phyloP scores from a whole-genome alignment of 768 basidiomycete species.

The Daedaleopsis nitida region DNA sequence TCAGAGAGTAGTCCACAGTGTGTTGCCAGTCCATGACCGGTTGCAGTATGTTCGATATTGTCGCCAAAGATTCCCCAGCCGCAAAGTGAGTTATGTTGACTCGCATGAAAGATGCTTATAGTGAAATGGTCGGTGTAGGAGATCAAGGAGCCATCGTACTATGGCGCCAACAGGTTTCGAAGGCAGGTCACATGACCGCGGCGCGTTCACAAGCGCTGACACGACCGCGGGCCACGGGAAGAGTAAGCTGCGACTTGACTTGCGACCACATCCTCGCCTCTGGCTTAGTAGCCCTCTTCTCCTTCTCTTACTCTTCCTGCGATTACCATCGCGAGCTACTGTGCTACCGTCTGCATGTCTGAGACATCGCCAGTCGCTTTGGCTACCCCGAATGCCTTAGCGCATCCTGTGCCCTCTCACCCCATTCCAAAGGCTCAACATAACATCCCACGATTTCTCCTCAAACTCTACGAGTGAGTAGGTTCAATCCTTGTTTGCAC shows the following conservation, averaged over 20 bases:
- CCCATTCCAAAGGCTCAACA: slow-evolving; percentile 46
- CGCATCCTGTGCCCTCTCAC: slow-evolving; percentile 34
- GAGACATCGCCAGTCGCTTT: slow-evolving; percentile 59
- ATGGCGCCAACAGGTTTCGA: too few species aligned
- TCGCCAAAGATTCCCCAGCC: too few species aligned
- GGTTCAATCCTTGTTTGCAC: slow-evolving; percentile 1
- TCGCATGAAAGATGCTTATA: too few species aligned
- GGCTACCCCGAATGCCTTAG: slow-evolving; percentile 41
- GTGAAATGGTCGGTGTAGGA: too few species aligned
- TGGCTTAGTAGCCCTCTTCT: too few species aligned
- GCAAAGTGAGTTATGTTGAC: too few species aligned
- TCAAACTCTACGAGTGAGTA: slow-evolving; percentile 89
- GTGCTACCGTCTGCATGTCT: slow-evolving; percentile 35
- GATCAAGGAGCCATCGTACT: too few species aligned
- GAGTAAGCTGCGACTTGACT: too few species aligned
- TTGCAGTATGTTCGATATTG: too few species aligned
- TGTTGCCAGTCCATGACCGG: background rate
- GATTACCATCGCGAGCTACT: too few species aligned
- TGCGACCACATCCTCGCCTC: too few species aligned
- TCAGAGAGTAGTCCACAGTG: background rate
- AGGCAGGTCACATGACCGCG: slow-evolving; percentile 5
- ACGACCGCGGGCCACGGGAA: too few species aligned
- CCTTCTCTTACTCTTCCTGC: background rate
- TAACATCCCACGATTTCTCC: slow-evolving; percentile 80
- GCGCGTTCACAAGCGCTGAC: background rate